Evolutionary conservation across 306 rosid species (phyloP).

Genomic region (Lathyrus tuberosus): DNA sequence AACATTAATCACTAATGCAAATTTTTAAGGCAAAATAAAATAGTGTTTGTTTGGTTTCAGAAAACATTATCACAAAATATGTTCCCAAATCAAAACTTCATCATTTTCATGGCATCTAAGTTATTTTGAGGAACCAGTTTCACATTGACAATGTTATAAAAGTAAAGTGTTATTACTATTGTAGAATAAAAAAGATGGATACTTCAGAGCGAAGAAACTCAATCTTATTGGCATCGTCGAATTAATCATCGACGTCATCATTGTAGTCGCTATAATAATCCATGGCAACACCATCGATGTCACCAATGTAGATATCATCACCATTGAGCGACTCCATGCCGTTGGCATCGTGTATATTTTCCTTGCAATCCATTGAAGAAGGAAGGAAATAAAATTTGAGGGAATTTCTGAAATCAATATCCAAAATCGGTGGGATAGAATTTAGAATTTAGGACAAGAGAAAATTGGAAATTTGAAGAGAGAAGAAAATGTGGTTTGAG

Average conservation of each 20-base stretch:
- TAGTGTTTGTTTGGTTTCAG: not conserved
- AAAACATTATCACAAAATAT: not conserved
- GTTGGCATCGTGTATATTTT: conserved; percentile 84
- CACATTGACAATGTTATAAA: not conserved
- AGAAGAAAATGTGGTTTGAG: conserved; percentile 13
- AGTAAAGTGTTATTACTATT: too few relatives aligned
- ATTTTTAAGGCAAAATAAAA: not conserved
- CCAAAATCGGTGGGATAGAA: not conserved
- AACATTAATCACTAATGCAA: not conserved
- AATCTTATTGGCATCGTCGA: conserved; percentile 48
- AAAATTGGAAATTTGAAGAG: conserved; percentile 26
- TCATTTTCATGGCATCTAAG: not conserved
- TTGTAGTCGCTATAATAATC: conserved; percentile 59
- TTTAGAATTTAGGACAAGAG: not conserved
- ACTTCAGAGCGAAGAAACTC: conserved; percentile 76
- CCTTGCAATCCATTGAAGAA: conserved; percentile 69
- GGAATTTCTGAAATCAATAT: not conserved
- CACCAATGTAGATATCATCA: conserved; percentile 81
- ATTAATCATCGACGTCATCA: conserved; percentile 57
- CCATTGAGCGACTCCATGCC: conserved; percentile 70
- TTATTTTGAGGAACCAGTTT: not conserved
- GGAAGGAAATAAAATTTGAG: not conserved
- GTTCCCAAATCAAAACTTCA: not conserved
- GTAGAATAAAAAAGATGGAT: not conserved
- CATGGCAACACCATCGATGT: conserved; percentile 54